Evolutionary conservation across 2,329 filamentous ascomycete genomes (phyloP).

Genomic region (Polychaeton citri): DNA sequence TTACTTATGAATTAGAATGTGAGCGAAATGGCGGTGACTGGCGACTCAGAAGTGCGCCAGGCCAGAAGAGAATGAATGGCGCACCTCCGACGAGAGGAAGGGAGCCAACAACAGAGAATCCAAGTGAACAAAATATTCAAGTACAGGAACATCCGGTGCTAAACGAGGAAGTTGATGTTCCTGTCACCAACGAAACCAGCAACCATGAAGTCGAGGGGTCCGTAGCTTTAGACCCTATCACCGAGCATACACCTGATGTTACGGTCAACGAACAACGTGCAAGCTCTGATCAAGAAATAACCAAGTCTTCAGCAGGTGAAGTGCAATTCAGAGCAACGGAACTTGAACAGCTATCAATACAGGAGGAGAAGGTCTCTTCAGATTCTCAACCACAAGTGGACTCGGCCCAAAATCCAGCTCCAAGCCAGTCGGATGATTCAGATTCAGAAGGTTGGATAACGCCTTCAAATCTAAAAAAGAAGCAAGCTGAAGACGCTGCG

Average conservation of each 20-base stretch:
- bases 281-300: not conserved
- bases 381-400: constrained; percentile 14
- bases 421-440: constrained; percentile 30
- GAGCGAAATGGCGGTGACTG: constrained; percentile 84
- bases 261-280: not conserved
- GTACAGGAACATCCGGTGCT: not conserved
- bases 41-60: constrained; percentile 64
- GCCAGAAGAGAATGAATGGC: constrained; percentile 66
- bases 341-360: constrained; percentile 6
- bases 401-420: constrained; percentile 11
- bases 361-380: constrained; percentile 8
- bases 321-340: constrained; percentile 1
- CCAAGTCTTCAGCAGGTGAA: not conserved
- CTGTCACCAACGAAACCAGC: not conserved
- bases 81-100: constrained; percentile 38
- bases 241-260: constrained; percentile 1
- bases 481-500: constrained; percentile 60
- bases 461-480: constrained; percentile 76
- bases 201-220: not conserved
- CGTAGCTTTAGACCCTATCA: not conserved
- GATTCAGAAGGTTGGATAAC: constrained; percentile 83
- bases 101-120: not conserved
- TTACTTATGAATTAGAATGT: constrained; percentile 89
- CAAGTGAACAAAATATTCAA: not conserved
- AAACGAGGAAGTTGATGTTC: constrained; percentile 1